Conservation (phyloP, 148 eudicot species). For the Rhododendron ovatum region DNA sequence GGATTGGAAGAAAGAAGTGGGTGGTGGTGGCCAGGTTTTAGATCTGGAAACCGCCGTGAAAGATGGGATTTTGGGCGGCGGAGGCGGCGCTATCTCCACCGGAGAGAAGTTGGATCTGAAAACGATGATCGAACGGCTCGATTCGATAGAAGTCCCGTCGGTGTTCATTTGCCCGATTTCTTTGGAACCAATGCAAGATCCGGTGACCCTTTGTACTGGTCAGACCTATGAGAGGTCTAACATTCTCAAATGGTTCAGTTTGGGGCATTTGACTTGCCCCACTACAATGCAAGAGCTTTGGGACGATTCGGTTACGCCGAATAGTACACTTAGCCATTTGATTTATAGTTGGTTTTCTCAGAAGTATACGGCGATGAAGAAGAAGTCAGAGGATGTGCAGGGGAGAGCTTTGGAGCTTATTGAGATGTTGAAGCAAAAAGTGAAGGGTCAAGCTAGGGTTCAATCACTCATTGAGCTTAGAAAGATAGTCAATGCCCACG, state of each 20-base stretch:
- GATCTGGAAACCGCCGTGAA: slow-evolving; percentile 82
- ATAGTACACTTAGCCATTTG: slow-evolving; percentile 60
- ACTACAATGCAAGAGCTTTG: slow-evolving; percentile 80
- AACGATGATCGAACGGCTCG: slow-evolving; percentile 71
- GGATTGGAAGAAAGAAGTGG: slow-evolving; percentile 28
- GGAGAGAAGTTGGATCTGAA: slow-evolving; percentile 62
- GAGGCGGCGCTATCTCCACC: background rate
- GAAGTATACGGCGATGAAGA: slow-evolving; percentile 71
- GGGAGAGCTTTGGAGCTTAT: slow-evolving; percentile 79
- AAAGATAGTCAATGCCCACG: slow-evolving; percentile 37
- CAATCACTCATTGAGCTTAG: slow-evolving; percentile 62
- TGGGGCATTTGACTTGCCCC: slow-evolving; percentile 84
- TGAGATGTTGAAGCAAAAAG: slow-evolving; percentile 53
- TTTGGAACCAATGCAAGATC: slow-evolving; percentile 88
- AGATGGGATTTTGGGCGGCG: slow-evolving; percentile 55
- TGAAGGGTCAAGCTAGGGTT: slow-evolving; percentile 68
- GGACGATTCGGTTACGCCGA: slow-evolving; percentile 80
- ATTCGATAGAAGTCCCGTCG: slow-evolving; percentile 53
- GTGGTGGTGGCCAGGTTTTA: slow-evolving; percentile 58
- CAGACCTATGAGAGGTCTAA: slow-evolving; percentile 85
- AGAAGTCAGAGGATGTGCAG: slow-evolving; percentile 79
- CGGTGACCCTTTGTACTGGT: slow-evolving; percentile 88
- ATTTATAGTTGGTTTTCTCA: slow-evolving; percentile 71
- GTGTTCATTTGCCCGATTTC: slow-evolving; percentile 91
- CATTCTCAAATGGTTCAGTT: slow-evolving; percentile 68